These are phyloP conservation scores for Kuraishia ogatae DNA, from an alignment of 805 yeast genomes.

Conservation along the genomic window DNA sequence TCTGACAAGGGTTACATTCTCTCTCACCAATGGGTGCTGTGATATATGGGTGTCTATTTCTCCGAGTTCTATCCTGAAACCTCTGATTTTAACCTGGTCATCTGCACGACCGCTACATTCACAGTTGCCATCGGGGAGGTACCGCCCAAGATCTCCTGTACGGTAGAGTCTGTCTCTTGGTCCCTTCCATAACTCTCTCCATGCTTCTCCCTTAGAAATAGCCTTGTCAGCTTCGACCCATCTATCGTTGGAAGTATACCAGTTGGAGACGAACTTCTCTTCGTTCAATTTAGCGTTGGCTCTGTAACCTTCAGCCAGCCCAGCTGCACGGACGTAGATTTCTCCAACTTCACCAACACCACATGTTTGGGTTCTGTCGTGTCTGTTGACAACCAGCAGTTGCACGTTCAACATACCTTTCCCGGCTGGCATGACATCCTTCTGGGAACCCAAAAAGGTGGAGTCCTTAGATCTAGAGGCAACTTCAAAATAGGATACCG, in stretches of 20 bases:
- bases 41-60: constrained; percentile 97
- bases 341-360: constrained; percentile 99
- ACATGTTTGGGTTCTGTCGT: constrained; percentile 83
- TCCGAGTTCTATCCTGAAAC: constrained; percentile 96
- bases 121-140: constrained; percentile 93
- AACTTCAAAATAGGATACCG: constrained; percentile 91
- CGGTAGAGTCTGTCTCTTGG: constrained; percentile 94
- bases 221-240: constrained; percentile 53
- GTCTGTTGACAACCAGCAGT: constrained; percentile 83
- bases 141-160: constrained; percentile 96
- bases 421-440: constrained; percentile 98
- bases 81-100: constrained; percentile 97
- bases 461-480: constrained; percentile 64
- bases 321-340: constrained; percentile 96
- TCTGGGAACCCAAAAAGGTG: constrained; percentile 68
- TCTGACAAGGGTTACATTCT: constrained; percentile 85
- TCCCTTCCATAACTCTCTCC: constrained; percentile 83
- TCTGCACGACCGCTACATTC: constrained; percentile 99
- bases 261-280: constrained; percentile 80
- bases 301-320: constrained; percentile 93
- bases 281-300: constrained; percentile 83
- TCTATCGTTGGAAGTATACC: constrained; percentile 69
- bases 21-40: constrained; percentile 87
- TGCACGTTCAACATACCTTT: constrained; percentile 96
- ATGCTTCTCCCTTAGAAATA: constrained; percentile 37